A percentile compares a stretch with the other conserved stretches of the same genome.
Conservation (phyloP, 106 monocot genomes). For the Allium cepa region DNA sequence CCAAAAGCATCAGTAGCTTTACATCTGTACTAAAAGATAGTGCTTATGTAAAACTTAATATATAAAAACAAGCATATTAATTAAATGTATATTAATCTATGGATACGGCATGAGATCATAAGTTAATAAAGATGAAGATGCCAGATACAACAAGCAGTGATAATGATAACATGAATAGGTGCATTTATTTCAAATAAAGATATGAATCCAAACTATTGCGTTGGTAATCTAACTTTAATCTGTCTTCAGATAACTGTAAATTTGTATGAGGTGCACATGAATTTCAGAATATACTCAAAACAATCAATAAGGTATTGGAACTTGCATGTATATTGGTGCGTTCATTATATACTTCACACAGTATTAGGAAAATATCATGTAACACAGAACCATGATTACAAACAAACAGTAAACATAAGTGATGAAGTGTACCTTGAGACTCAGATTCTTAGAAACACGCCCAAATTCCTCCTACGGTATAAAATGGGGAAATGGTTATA, state of each 20-base stretch:
- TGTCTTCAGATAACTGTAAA: no score
- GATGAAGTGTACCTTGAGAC: background rate
- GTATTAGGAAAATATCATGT: background rate
- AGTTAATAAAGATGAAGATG: background rate
- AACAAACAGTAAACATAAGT: background rate
- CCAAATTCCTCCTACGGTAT: conserved; percentile 35
- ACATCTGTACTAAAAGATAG: no score
- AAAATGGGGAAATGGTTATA: background rate
- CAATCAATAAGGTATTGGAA: no score
- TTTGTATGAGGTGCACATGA: no score
- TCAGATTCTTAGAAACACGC: conserved; percentile 32
- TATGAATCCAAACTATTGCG: no score
- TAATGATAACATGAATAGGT: background rate
- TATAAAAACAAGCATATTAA: background rate
- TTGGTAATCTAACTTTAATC: no score
- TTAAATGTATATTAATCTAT: background rate
- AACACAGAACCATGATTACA: background rate
- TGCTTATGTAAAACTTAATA: background rate
- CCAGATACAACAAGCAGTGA: background rate
- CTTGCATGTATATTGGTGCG: no score
- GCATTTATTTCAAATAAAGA: no score
- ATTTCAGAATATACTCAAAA: no score
- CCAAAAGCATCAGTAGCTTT: background rate
- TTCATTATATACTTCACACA: no score
- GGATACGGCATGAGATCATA: background rate